A percentile compares a stretch with the other conserved stretches of the same genome.
Evolutionary conservation across 2,329 filamentous ascomycete species (phyloP).

Genomic region (Colletotrichum tofieldiae): DNA sequence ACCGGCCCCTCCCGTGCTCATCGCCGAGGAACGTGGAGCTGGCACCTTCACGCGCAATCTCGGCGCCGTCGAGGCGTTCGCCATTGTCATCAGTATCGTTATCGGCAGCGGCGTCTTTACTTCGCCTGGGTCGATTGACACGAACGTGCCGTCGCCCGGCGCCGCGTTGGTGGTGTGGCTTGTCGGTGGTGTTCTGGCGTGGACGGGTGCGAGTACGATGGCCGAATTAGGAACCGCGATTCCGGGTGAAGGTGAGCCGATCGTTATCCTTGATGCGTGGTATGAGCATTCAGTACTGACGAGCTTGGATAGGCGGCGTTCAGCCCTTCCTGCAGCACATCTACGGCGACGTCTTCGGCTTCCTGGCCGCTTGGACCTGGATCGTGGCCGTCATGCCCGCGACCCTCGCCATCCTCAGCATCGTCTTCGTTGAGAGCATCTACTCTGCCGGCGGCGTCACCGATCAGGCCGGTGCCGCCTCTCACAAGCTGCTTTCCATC

Average conservation of each 20-base stretch:
- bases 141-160: constrained; percentile 74
- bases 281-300: not conserved
- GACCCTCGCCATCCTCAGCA: constrained; percentile 74
- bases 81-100: constrained; percentile 74
- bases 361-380: constrained; percentile 77
- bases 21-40: constrained; percentile 30
- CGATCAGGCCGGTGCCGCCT: constrained; percentile 58
- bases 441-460: constrained; percentile 67
- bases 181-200: constrained; percentile 73
- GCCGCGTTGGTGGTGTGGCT: constrained; percentile 73
- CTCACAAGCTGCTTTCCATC: constrained; percentile 68
- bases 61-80: constrained; percentile 67
- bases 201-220: constrained; percentile 75
- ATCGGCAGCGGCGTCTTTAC: constrained; percentile 78
- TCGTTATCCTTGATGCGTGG: constrained; percentile 28
- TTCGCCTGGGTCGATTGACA: constrained; percentile 74
- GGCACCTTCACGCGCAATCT: constrained; percentile 61
- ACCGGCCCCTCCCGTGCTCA: constrained; percentile 21
- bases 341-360: constrained; percentile 74
- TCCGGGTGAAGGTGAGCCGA: constrained; percentile 67
- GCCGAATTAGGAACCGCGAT: constrained; percentile 76
- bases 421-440: constrained; percentile 75
- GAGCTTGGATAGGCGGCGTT: constrained; percentile 62
- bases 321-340: constrained; percentile 75
- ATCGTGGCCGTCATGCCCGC: constrained; percentile 76